Conservation (phyloP, 1,284 basidiomycete genomes). For the Golubevia pallescens region DNA sequence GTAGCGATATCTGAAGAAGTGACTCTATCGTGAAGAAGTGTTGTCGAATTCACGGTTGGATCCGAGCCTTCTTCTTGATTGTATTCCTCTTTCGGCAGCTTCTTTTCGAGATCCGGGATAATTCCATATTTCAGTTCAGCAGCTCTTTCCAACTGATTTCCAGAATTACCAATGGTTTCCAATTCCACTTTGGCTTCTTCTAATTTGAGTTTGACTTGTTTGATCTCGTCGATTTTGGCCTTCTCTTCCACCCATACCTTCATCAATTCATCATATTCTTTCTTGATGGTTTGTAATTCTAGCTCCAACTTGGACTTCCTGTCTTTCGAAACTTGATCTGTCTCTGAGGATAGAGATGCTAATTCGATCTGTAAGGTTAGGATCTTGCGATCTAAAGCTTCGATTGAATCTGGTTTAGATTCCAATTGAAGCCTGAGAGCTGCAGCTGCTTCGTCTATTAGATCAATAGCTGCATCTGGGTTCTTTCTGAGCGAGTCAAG, state of each 20-base stretch:
- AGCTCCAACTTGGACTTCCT: conserved; percentile 18
- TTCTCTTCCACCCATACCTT: conserved; percentile 29
- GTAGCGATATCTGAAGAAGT: conserved; percentile 39
- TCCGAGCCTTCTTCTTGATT: not conserved
- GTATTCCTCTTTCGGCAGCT: conserved; percentile 24
- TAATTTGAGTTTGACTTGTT: conserved; percentile 25
- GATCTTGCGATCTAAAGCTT: conserved; percentile 35
- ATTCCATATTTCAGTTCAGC: conserved; percentile 37
- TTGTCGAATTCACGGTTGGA: too few species aligned
- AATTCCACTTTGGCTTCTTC: conserved; percentile 29
- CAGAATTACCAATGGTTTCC: conserved; percentile 27
- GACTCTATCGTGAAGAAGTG: conserved; percentile 34
- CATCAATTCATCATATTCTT: conserved; percentile 20
- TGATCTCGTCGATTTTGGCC: conserved; percentile 23
- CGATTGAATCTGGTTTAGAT: conserved; percentile 33
- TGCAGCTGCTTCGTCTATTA: conserved; percentile 14
- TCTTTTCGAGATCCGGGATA: conserved; percentile 25
- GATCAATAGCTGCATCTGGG: conserved; percentile 20
- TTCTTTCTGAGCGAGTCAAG: too few species aligned
- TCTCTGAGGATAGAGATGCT: conserved; percentile 30
- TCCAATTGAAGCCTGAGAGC: conserved; percentile 35
- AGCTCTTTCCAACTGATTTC: conserved; percentile 26
- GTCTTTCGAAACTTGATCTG: conserved; percentile 19
- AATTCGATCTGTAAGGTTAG: conserved; percentile 40
- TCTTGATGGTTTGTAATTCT: conserved; percentile 17